Evolutionary conservation across 768 basidiomycete genomes (phyloP), one percentile per base, ranked within the genome.

Genomic region (Filobasidium floriforme): DNA sequence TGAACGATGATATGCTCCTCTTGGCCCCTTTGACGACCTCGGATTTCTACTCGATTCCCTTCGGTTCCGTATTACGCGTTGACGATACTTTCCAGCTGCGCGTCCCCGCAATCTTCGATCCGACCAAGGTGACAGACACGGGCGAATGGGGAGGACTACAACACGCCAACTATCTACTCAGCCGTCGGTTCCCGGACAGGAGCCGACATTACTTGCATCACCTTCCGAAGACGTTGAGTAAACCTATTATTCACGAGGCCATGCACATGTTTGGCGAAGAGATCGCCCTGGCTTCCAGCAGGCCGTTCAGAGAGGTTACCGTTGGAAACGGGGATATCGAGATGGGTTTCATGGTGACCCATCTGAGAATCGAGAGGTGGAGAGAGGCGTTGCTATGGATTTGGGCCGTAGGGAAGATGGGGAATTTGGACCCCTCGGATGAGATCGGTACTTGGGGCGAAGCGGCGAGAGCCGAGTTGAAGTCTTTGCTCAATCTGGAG

Each of bases 1-100:
- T 68, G 60, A 78, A 78, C 63, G 76, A 78, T 44, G 76, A 78
- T 63, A 78, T 78, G 76, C 76, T 74, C 61, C 67, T 78, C 51
- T 66, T 75, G n/a, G 70, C 61, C 22, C 24, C 62, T 2, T 54
- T 76, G 12, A 62, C 70, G 1, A 24, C 63, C 4, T 51, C 74
- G 26, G 75, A 78, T 61, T 76, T 78, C 63, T 72, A 75, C 49
- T 70, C 76, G 28, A 74, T 74, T 12, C 63, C 76, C 7, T 72
- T 72, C 37, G 76, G 76, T 43, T 51, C 68, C 28, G 68, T 78
- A 22, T 41, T 75, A 62, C 71, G 75, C 14, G 44, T 75, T 12
- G 75, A 75, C 26, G 52, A 67, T 0, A 24, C 59, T 40, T 59
- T 41, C 7, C 55, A 59, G 9, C 67, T 78, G n/a, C 61, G 55